Evolutionary conservation across 1,284 basidiomycete genomes (phyloP).

Genomic region (Cerrena zonata): DNA sequence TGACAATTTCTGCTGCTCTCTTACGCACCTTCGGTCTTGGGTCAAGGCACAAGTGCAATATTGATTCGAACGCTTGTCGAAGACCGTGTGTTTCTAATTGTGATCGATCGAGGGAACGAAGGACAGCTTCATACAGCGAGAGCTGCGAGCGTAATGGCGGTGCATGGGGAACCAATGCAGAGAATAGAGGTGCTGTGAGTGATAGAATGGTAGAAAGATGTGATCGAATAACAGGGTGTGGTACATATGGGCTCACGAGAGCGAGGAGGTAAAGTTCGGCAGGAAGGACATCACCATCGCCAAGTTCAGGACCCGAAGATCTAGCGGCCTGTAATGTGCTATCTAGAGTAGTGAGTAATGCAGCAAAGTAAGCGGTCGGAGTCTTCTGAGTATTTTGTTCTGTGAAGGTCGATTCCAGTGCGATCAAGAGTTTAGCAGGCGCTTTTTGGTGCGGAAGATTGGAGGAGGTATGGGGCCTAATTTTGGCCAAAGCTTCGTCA

Average conservation of each 20-base stretch:
- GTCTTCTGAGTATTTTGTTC: conserved; percentile 69
- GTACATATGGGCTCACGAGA: conserved; percentile 70
- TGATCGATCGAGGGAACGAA: conserved; percentile 62
- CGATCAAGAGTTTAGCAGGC: conserved; percentile 83
- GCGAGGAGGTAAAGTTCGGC: conserved; percentile 88
- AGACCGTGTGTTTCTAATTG: conserved; percentile 66
- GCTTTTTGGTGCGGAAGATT: conserved; percentile 82
- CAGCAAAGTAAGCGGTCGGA: conserved; percentile 85
- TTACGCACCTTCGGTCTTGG: conserved; percentile 90
- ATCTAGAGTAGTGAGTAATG: conserved; percentile 76
- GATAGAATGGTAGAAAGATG: conserved; percentile 60
- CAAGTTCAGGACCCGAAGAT: conserved; percentile 44
- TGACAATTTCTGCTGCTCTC: conserved; percentile 81
- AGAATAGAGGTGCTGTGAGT: conserved; percentile 77
- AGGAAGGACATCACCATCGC: conserved; percentile 78
- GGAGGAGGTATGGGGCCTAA: conserved; percentile 82
- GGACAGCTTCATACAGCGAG: conserved; percentile 65
- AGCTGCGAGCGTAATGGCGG: conserved; percentile 71
- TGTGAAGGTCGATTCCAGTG: conserved; percentile 83
- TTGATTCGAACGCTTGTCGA: conserved; percentile 71
- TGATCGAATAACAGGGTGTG: conserved; percentile 66
- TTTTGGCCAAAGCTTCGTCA: conserved; percentile 73
- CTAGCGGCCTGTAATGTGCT: conserved; percentile 60
- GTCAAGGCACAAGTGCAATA: conserved; percentile 82
- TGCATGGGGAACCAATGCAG: conserved; percentile 56